A percentile compares a stretch with the other conserved stretches of the same genome.
phyloP scores from a whole-genome alignment of 1,139 yeast genomes.

The Saccharomycopsis hybrid region DNA sequence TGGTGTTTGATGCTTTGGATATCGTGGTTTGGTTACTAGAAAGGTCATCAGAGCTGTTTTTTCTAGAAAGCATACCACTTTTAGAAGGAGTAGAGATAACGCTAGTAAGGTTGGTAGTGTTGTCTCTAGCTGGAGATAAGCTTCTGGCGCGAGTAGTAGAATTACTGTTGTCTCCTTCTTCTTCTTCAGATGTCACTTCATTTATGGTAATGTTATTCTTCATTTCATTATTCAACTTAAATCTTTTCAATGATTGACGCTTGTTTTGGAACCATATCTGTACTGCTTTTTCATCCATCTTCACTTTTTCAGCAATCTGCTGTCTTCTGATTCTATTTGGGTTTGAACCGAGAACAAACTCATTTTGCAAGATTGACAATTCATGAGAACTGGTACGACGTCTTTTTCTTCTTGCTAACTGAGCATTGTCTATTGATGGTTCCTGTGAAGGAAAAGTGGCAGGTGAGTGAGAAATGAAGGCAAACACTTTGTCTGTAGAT shows the following conservation, averaged over 20 bases:
- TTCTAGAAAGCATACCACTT: not conserved
- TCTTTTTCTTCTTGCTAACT: slow-evolving; percentile 85
- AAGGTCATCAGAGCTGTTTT: not conserved
- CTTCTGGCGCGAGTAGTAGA: not conserved
- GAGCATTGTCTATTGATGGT: slow-evolving; percentile 83
- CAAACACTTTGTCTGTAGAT: slow-evolving; percentile 41
- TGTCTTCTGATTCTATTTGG: slow-evolving; percentile 74
- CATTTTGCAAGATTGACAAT: slow-evolving; percentile 69
- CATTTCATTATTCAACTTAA: slow-evolving; percentile 35
- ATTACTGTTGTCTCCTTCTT: not conserved
- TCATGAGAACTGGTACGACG: slow-evolving; percentile 92
- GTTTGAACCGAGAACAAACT: slow-evolving; percentile 68
- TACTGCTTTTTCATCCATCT: slow-evolving; percentile 95
- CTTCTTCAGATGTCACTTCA: not conserved
- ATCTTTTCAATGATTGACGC: slow-evolving; percentile 74
- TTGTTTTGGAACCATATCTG: slow-evolving; percentile 98
- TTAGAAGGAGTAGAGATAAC: not conserved
- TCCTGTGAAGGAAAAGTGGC: slow-evolving; percentile 78
- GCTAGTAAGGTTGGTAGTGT: not conserved
- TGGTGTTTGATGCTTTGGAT: not conserved
- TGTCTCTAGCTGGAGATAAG: not conserved
- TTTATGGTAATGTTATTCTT: slow-evolving; percentile 1
- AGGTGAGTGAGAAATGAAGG: slow-evolving; percentile 88
- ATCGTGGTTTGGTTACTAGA: not conserved
- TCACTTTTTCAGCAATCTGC: slow-evolving; percentile 69